phyloP scores from a whole-genome alignment of 1,284 basidiomycete species.

The Ustilago hordei region DNA sequence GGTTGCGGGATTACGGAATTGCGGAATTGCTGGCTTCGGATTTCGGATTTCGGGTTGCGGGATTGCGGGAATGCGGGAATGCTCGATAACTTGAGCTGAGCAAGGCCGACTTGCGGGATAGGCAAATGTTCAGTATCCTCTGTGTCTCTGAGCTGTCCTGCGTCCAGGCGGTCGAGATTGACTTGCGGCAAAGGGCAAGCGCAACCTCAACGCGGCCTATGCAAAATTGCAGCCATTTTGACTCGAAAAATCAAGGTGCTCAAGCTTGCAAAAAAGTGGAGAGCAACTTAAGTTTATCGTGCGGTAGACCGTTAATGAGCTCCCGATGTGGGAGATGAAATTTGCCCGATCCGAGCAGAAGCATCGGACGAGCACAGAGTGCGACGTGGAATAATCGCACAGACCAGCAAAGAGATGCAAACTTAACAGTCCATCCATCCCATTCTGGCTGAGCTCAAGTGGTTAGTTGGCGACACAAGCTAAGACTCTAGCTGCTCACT shows the following conservation, averaged over 20 bases:
- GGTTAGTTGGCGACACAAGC: no score
- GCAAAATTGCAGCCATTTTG: neutral
- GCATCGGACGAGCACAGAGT: neutral
- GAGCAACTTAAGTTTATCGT: neutral
- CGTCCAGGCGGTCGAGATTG: no score
- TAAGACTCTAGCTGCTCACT: neutral
- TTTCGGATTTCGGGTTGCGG: no score
- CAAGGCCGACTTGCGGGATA: no score
- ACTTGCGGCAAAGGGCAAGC: neutral
- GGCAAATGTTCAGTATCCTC: no score
- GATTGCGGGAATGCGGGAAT: no score
- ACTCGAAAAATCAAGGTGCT: no score
- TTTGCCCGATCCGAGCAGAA: conserved; percentile 7
- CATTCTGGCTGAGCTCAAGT: neutral
- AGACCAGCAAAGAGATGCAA: conserved; percentile 5
- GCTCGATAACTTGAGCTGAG: no score
- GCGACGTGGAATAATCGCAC: conserved; percentile 19
- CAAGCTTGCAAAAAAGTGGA: neutral
- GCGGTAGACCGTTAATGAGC: neutral
- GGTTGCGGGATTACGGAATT: no score
- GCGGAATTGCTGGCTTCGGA: no score
- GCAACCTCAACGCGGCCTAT: neutral
- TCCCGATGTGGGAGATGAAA: neutral
- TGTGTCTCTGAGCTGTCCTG: no score
- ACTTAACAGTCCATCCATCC: neutral